Base-by-base conservation (phyloP, 2,329 filamentous ascomycete genomes). In the Cladophialophora bantiana region DNA sequence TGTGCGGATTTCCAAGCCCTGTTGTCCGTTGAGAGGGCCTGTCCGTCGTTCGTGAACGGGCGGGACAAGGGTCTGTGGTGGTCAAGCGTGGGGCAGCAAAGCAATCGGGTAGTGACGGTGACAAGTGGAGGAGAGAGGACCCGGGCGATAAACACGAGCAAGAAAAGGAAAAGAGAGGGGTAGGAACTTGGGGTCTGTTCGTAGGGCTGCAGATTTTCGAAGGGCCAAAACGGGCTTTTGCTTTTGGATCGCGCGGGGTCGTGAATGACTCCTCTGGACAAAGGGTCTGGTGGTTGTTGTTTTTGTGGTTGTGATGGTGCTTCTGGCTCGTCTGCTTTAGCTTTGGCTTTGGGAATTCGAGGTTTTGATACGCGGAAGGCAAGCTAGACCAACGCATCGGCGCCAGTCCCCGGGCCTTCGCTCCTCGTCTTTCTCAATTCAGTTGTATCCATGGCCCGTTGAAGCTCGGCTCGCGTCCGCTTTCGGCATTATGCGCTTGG, bases 191-290 rank as follows among this genome's bases (percentile, higher is more conserved):
- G 61, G 20, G n/a, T 18, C 15, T 26, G 45, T 38, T 13, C 45
- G 35, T 54, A 61, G 59, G 59, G 59, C 59, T 61, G 59, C 42
- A 59, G 40, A 52, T 59, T 35, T 50, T 50, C 9, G 18, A 20
- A 50, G 45, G 18, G 45, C 45, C 45, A 31, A 34, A 15, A 59
- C 7, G 13, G 15, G n/a, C 42, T 50, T 26, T 26, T 26, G 26
- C 26, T 26, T 26, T 31, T 26, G 34, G 48, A 38, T 53, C 13
- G 59, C 48, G 59, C 57, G 57, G 57, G 59, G 59, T 52, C 15
- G 10, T 31, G 45, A 31, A 12, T 50, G n/a, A 26, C 18, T 50
- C 20, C 9, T 50, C 1, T 15, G 26, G 45, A 10, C 18, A 12
- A 12, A 50, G 20, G 45, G 45, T 50, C 45, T 26, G 45, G 12